A percentile compares a stretch with the other conserved stretches of the same genome.
Conservation (phyloP, 2,329 filamentous ascomycete species). For the Xenoacremonium recifei region DNA sequence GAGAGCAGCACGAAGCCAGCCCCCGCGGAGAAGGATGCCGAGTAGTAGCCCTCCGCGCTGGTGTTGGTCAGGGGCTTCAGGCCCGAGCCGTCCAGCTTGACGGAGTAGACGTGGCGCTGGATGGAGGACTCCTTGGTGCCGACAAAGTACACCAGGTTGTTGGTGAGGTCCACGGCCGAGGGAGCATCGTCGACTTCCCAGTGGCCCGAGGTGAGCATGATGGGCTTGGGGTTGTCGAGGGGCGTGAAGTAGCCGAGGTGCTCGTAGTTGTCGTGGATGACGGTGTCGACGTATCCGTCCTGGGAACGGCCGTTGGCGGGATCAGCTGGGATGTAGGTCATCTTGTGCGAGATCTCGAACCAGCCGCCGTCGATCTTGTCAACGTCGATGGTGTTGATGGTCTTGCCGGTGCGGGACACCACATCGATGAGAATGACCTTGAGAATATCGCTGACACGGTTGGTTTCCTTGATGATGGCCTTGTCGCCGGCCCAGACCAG, state of each 20-base stretch:
- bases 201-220: constrained; percentile 80
- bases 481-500: constrained; percentile 87
- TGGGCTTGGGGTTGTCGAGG: constrained; percentile 75
- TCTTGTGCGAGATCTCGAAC: constrained; percentile 91
- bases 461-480: constrained; percentile 87
- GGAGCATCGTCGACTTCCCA: constrained; percentile 93
- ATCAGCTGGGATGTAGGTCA: constrained; percentile 83
- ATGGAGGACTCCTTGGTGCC: constrained; percentile 84
- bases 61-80: constrained; percentile 73
- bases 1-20: constrained; percentile 81
- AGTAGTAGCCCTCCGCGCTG: constrained; percentile 73
- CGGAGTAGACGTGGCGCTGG: constrained; percentile 88
- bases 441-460: constrained; percentile 89
- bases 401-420: constrained; percentile 67
- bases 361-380: constrained; percentile 88
- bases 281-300: constrained; percentile 90
- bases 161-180: constrained; percentile 77
- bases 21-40: constrained; percentile 77
- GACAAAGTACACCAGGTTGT: constrained; percentile 88
- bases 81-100: constrained; percentile 76
- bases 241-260: constrained; percentile 93
- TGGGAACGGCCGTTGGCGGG: constrained; percentile 69
- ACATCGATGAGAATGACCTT: constrained; percentile 87
- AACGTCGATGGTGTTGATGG: constrained; percentile 77
- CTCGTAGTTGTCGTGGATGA: constrained; percentile 83